phyloP scores from a whole-genome alignment of 2,329 filamentous ascomycete species.

The Nothopassalora personata region DNA sequence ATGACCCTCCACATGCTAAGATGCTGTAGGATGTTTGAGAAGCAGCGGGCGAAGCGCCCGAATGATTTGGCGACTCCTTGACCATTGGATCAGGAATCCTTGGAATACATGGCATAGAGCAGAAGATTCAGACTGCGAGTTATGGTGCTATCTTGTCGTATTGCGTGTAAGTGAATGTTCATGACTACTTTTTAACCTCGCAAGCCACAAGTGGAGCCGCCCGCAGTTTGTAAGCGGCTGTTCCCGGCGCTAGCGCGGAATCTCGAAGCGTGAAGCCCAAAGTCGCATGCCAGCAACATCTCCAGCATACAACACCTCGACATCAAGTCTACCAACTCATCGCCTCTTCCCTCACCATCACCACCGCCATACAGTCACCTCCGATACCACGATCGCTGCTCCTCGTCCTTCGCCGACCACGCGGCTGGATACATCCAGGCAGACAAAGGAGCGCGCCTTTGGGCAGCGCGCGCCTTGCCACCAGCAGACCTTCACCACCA shows the following conservation, averaged over 20 bases:
- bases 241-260: not conserved
- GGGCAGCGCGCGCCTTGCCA: conserved; percentile 19
- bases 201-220: not conserved
- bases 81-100: no score
- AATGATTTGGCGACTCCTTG: no score
- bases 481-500: not conserved
- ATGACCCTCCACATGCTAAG: no score
- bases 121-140: no score
- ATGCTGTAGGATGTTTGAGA: no score
- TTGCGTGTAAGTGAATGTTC: no score
- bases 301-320: not conserved
- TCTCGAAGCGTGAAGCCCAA: not conserved
- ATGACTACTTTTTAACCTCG: not conserved
- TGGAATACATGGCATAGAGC: no score
- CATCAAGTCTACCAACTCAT: not conserved
- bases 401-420: not conserved
- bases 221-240: not conserved
- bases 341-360: not conserved
- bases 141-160: no score
- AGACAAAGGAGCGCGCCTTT: conserved; percentile 13
- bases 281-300: not conserved
- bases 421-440: not conserved
- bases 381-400: not conserved
- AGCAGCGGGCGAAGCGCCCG: no score
- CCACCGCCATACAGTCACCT: not conserved